Conservation (phyloP, 2,329 filamentous ascomycete species). For the Aspergillus brunneoviolaceus region DNA sequence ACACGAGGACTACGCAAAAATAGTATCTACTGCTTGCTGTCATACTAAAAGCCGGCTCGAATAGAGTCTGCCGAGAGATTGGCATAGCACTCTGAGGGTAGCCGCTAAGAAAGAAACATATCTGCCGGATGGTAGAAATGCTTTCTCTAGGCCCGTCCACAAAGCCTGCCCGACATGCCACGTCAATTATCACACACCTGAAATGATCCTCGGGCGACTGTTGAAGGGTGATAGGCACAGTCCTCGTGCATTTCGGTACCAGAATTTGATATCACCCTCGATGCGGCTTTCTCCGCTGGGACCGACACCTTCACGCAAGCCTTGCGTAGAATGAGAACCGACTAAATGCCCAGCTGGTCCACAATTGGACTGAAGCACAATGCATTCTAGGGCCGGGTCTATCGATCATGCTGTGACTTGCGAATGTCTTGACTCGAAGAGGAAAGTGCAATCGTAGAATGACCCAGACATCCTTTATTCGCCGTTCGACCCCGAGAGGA, state of each 20-base stretch:
- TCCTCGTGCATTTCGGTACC: constrained; percentile 15
- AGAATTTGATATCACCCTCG: neutral
- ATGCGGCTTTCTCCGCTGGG: neutral
- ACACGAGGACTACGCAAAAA: no score
- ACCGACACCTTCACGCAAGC: neutral
- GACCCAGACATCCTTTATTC: neutral
- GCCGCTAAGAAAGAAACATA: neutral
- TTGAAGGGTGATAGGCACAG: constrained; percentile 16
- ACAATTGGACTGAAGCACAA: neutral
- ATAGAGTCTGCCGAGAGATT: neutral
- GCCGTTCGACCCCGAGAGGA: neutral
- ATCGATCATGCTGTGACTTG: neutral
- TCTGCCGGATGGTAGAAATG: neutral
- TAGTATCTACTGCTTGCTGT: neutral
- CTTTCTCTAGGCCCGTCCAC: neutral
- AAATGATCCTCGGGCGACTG: constrained; percentile 1
- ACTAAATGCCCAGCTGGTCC: neutral
- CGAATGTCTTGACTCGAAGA: neutral
- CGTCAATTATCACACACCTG: constrained; percentile 17
- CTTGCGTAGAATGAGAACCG: neutral
- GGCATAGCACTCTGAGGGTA: neutral
- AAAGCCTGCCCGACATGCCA: constrained; percentile 14
- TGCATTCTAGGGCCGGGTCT: neutral
- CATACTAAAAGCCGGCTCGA: neutral
- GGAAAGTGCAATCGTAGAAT: neutral